Base-by-base conservation (phyloP, 441 rosid species). In the Codiaeum variegatum region DNA sequence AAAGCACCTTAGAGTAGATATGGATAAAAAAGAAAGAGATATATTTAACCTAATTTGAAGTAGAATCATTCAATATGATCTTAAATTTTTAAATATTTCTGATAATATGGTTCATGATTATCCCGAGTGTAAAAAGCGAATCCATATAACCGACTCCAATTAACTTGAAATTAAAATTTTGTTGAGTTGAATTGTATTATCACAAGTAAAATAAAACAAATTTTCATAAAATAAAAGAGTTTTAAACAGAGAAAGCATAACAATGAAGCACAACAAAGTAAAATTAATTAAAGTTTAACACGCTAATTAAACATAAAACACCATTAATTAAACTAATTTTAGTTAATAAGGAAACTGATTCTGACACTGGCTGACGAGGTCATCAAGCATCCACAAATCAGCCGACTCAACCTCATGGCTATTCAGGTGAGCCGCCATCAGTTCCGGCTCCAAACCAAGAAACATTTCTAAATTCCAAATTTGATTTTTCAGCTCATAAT, bases 311-410 rank as follows among this genome's bases (percentile, higher is more conserved):
- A 28, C 8, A 59, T 21, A 59, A 55, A 28, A 32, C 62, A 1
- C 36, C 62, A 59, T 58, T 58, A 12, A 16, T 58, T 4, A 11
- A 51, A 13, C 15, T 28, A 58, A 2, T 4, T 16, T 59, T 29
- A 4, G 9, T 12, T 77, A 75, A 79, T 44, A 70, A 55, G 59
- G 13, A 32, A 73, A 56, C 66, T 72, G 83, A 59, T 78, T 71
- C 73, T 72, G 78, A 51, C 49, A 78, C 55, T 75, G 80, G 15
- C 84, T 74, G 74, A 80, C 82, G 60, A 85, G 74, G 72, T 89
- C 88, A 62, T 84, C 93, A 65, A 90, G 76, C 90, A 85, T 84
- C 97, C 97, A 90, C 13, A 85, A 75, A 70, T 85, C 88, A 76
- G 62, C 71, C 62, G 73, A 32, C 18, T 77, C 73, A 5, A 65